These are phyloP conservation scores for Allium sativum DNA, from an alignment of 106 monocot species.

Conservation along the genomic window DNA sequence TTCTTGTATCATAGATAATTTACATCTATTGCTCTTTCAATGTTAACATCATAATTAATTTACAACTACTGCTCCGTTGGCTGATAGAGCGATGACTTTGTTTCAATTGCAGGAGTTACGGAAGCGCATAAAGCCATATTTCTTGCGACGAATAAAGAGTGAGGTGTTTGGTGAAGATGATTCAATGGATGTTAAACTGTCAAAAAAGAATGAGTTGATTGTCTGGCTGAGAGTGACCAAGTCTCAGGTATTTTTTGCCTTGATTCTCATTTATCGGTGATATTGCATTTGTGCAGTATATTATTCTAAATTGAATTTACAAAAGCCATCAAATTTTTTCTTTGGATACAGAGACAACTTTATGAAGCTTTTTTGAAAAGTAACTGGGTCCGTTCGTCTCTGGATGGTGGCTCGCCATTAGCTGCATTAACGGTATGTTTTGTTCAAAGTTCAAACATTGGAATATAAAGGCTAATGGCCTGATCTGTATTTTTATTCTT, in stretches of 20 bases:
- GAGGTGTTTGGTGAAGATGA: slow-evolving; percentile 67
- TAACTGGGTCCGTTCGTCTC: slow-evolving; percentile 61
- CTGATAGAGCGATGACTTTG: not conserved
- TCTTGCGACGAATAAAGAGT: slow-evolving; percentile 83
- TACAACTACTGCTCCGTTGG: too few relatives aligned
- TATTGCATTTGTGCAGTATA: not conserved
- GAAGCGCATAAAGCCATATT: slow-evolving; percentile 85
- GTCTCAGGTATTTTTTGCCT: slow-evolving; percentile 44
- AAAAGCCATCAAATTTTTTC: not conserved
- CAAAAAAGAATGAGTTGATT: slow-evolving; percentile 85
- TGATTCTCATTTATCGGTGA: not conserved
- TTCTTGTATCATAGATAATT: too few relatives aligned
- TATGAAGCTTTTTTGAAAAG: slow-evolving; percentile 98
- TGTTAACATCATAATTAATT: too few relatives aligned
- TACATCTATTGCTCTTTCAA: too few relatives aligned
- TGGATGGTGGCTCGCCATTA: slow-evolving; percentile 64
- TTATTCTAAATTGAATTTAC: not conserved
- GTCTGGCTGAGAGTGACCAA: slow-evolving; percentile 76
- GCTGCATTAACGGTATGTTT: slow-evolving; percentile 78
- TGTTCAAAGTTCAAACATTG: too few relatives aligned
- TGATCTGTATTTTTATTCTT: not conserved
- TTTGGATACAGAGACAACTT: slow-evolving; percentile 65
- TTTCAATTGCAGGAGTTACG: slow-evolving; percentile 53
- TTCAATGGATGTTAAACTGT: slow-evolving; percentile 27
- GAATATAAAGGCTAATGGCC: too few relatives aligned